Evolutionary conservation across 2,329 filamentous ascomycete genomes (phyloP).

Genomic region (Elsinoe ampelina): DNA sequence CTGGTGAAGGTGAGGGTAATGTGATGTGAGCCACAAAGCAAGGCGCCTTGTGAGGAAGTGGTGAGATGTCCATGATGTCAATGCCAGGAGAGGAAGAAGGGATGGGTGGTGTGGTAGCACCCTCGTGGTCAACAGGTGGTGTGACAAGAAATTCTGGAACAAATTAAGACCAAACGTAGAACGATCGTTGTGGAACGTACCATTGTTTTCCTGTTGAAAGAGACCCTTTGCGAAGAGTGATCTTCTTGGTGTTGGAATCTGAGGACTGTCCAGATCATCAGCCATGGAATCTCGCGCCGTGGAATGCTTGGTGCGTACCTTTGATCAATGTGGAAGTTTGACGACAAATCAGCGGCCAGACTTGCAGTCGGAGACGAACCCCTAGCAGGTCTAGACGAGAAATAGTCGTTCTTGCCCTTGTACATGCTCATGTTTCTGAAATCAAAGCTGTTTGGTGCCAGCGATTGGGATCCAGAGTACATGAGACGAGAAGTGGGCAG

Average conservation of each 20-base stretch:
- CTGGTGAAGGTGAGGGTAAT: constrained; percentile 63
- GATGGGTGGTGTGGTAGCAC: constrained; percentile 74
- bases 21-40: constrained; percentile 51
- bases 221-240: constrained; percentile 72
- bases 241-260: constrained; percentile 71
- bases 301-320: constrained; percentile 53
- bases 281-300: constrained; percentile 23
- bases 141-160: constrained; percentile 36
- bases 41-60: constrained; percentile 75
- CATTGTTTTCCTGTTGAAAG: constrained; percentile 38
- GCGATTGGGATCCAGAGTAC: constrained; percentile 44
- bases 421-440: constrained; percentile 68
- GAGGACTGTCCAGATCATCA: constrained; percentile 48
- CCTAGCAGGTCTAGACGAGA: constrained; percentile 60
- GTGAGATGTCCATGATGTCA: constrained; percentile 89
- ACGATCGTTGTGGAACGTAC: constrained; percentile 20
- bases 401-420: constrained; percentile 65
- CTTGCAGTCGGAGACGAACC: constrained; percentile 87
- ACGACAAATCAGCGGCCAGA: constrained; percentile 85
- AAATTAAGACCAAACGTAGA: constrained; percentile 21
- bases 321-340: constrained; percentile 93
- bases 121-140: constrained; percentile 48
- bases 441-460: constrained; percentile 60
- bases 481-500: constrained; percentile 44
- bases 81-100: constrained; percentile 72